Conservation (phyloP, 106 monocot genomes). For the Vanilla planifolia region DNA sequence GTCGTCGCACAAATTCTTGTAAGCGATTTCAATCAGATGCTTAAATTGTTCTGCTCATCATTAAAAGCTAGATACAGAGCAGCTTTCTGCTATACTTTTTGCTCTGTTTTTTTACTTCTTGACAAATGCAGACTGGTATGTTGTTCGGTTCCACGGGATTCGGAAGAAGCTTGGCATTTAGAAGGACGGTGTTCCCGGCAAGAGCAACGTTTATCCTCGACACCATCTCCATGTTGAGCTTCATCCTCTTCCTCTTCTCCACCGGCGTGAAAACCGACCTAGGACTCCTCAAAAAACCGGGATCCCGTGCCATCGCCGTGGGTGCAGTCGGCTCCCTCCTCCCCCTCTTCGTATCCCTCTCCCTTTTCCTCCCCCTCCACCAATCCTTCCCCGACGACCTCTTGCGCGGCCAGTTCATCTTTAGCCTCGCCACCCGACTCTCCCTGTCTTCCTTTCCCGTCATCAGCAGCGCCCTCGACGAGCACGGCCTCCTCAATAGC, state of each 20-base stretch:
- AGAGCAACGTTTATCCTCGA: slow-evolving; percentile 21
- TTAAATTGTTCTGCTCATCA: too few species aligned
- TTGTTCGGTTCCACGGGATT: slow-evolving; percentile 31
- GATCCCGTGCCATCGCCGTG: slow-evolving; percentile 16
- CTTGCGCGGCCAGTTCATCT: not conserved
- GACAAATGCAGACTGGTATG: slow-evolving; percentile 19
- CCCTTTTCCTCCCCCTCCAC: not conserved
- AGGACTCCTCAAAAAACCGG: slow-evolving; percentile 22
- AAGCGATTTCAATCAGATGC: too few species aligned
- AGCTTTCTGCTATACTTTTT: too few species aligned
- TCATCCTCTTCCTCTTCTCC: slow-evolving; percentile 38
- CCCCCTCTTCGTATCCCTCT: slow-evolving; percentile 10
- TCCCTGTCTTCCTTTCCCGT: slow-evolving; percentile 47
- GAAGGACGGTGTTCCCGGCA: slow-evolving; percentile 10
- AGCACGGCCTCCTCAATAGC: slow-evolving; percentile 46
- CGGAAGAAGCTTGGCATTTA: slow-evolving; percentile 6
- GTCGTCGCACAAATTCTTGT: slow-evolving; percentile 24
- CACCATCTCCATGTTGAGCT: slow-evolving; percentile 10
- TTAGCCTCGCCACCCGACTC: slow-evolving; percentile 18
- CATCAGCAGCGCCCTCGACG: slow-evolving; percentile 27
- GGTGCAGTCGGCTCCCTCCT: slow-evolving; percentile 12
- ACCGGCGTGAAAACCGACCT: slow-evolving; percentile 48
- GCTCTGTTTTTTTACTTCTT: too few species aligned
- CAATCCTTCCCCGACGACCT: slow-evolving; percentile 5
- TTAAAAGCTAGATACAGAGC: too few species aligned